Evolutionary conservation across 2,329 filamentous ascomycete genomes (phyloP), one percentile per base, ranked within the genome.

Genomic region (Pezizomycotina sp.): DNA sequence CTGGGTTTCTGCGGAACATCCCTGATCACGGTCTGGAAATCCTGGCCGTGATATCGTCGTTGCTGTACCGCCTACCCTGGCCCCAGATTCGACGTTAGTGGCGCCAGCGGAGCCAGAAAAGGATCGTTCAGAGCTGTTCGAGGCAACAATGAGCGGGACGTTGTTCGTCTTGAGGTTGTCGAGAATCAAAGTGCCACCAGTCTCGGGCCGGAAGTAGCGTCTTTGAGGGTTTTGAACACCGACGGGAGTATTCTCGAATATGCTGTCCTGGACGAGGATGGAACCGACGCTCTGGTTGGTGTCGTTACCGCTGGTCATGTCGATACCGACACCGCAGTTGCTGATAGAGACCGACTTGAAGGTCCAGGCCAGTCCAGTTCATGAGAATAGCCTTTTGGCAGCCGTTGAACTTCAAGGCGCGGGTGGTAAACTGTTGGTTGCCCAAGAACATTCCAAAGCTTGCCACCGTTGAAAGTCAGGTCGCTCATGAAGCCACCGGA

Each of bases 311-410:
- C 68, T 69, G 34, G 75, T 69, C 71, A 92, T 82, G 58, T 91
- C 77, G 45, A 92, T 62, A 35, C 79, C 82, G 25, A 84, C 58
- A 10, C 62, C 60, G 54, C 76, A 80, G 54, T 76, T 71, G 56
- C 80, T 73, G 58, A 91, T 80, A 29, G 60, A 67, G 25, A 91
- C 50, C 18, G 70, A 77, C 54, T 86, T 81, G n/a, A 44, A 34
- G 14, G 75, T 72, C 76, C 78, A 91, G n/a, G 74, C 64, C 82
- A 92, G 61, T 86, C 80, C 82, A 92, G 63, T 83, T 83, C 74
- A 89, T 77, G 60, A 70, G 82, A 46, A 92, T 72, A 42, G 78
- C 82, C 2, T 79, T 91, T 52, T 80, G 68, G 63, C 79, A 86
- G 57, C 69, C 67, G 56, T 78, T 80, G 66, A 91, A 91, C 19